These are phyloP conservation scores for Serpula lacrymans DNA, from an alignment of 768 basidiomycete species.

Conservation along the genomic window DNA sequence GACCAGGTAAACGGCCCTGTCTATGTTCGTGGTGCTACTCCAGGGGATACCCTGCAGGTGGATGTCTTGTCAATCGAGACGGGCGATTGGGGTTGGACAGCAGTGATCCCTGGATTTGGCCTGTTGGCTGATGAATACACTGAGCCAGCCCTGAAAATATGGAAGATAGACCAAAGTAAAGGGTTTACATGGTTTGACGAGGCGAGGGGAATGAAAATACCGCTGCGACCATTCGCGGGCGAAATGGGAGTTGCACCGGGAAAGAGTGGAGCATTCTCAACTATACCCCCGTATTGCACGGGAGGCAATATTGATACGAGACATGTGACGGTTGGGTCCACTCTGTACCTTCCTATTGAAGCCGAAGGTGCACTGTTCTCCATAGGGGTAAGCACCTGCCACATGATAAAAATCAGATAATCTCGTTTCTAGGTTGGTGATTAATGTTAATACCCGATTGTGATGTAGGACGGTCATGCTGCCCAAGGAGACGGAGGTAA, in stretches of 20 bases:
- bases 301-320: conserved; percentile 64
- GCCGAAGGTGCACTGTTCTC: conserved; percentile 60
- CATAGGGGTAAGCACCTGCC: conserved; percentile 53
- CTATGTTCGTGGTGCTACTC: conserved; percentile 46
- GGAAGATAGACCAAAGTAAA: conserved; percentile 38
- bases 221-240: conserved; percentile 55
- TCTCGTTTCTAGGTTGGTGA: background rate
- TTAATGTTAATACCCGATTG: too few species aligned
- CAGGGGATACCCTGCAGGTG: conserved; percentile 59
- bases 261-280: conserved; percentile 49
- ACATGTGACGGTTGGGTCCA: conserved; percentile 52
- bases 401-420: background rate
- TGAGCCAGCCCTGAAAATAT: conserved; percentile 51
- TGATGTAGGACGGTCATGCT: conserved; percentile 60
- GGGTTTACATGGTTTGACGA: conserved; percentile 52
- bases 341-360: conserved; percentile 54
- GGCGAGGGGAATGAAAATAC: conserved; percentile 44
- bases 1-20: conserved; percentile 63
- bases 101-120: conserved; percentile 56
- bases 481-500: conserved; percentile 65
- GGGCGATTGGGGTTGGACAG: conserved; percentile 65
- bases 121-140: conserved; percentile 54
- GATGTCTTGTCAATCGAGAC: conserved; percentile 52
- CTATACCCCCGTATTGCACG: conserved; percentile 59
- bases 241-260: conserved; percentile 63